Percentiles rank a stretch among this genome's conserved stretches.
Conservation (phyloP, 768 basidiomycete genomes). For the Calocybe gangraenosa region DNA sequence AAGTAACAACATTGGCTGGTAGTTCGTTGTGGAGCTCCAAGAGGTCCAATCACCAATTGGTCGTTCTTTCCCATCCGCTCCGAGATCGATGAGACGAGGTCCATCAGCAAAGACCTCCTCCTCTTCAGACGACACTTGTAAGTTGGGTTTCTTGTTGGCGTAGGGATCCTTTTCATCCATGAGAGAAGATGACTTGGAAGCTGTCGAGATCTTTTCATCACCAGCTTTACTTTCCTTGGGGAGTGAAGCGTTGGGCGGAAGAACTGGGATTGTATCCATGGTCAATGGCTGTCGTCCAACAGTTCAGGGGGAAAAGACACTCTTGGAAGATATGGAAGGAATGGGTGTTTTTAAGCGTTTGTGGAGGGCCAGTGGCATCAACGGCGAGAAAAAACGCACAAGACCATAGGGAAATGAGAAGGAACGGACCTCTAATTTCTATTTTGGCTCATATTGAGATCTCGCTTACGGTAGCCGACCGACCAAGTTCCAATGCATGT, state of each 20-base stretch:
- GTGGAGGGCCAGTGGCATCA: too few species aligned
- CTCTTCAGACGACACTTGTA: slow-evolving; percentile 7
- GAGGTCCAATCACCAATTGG: slow-evolving; percentile 39
- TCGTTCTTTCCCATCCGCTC: slow-evolving; percentile 39
- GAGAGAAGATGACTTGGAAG: background rate
- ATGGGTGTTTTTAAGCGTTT: too few species aligned
- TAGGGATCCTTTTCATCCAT: slow-evolving; percentile 9
- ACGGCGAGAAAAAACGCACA: too few species aligned
- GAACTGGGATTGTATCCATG: background rate
- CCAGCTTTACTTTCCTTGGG: background rate
- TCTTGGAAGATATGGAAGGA: too few species aligned
- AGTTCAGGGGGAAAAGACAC: too few species aligned
- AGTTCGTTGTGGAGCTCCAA: too few species aligned
- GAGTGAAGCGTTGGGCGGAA: background rate
- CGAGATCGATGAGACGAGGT: slow-evolving; percentile 31
- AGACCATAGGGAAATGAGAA: too few species aligned
- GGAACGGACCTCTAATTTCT: too few species aligned
- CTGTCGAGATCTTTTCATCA: background rate
- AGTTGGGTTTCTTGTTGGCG: background rate
- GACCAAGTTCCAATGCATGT: too few species aligned
- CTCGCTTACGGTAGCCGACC: too few species aligned
- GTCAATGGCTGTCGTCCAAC: too few species aligned
- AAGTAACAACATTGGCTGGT: slow-evolving; percentile 3
- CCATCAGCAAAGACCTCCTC: slow-evolving; percentile 16
- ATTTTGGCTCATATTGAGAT: too few species aligned